A percentile compares a stretch with the other conserved stretches of the same genome.
These are phyloP conservation scores for Aspergillus texensis DNA, from an alignment of 2,329 filamentous ascomycete genomes.

Conservation along the genomic window DNA sequence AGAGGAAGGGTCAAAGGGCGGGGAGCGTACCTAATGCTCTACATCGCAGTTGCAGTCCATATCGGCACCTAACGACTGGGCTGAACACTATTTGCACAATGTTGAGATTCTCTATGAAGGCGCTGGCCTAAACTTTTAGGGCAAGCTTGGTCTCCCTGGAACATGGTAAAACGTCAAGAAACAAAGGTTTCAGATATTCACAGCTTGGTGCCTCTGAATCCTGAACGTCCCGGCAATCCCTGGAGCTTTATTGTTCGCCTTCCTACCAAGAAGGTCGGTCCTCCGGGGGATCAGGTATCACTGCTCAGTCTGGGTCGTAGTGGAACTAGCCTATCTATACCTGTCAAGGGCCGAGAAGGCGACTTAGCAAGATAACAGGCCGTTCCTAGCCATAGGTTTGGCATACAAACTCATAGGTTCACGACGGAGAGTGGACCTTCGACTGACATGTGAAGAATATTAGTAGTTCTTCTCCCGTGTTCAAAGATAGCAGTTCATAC, in stretches of 20 bases:
- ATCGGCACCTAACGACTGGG: not conserved
- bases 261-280: not conserved
- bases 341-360: not conserved
- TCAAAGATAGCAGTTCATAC: not conserved
- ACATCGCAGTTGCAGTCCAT: not conserved
- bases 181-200: not conserved
- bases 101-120: not conserved
- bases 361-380: not conserved
- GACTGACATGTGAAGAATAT: not conserved
- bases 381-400: not conserved
- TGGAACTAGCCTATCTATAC: not conserved
- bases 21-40: not conserved
- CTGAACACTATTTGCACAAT: not conserved
- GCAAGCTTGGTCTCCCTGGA: not conserved
- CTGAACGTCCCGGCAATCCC: not conserved
- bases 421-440: not conserved
- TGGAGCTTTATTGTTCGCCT: not conserved
- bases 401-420: not conserved
- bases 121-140: not conserved
- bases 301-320: not conserved
- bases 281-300: not conserved
- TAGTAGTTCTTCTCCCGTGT: not conserved
- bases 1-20: not conserved
- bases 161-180: not conserved
- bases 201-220: not conserved